Conservation (phyloP, 495 filamentous ascomycete species). For the Penicillium dipodomyicola region DNA sequence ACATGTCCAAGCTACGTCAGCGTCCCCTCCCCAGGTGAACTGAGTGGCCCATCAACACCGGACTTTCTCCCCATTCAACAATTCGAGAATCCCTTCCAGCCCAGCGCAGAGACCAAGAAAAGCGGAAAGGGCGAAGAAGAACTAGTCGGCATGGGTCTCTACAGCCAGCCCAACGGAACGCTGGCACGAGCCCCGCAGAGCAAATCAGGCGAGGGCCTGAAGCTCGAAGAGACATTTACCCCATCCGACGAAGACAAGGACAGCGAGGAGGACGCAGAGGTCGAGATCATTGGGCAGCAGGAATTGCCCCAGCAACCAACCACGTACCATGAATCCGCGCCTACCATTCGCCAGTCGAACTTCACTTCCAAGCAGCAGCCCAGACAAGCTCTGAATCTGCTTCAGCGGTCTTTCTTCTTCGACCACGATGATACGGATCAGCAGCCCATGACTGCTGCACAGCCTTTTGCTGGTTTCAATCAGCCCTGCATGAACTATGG, state of each 20-base stretch:
- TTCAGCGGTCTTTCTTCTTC: conserved; percentile 50
- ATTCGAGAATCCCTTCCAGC: conserved; percentile 28
- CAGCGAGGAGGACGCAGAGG: conserved; percentile 46
- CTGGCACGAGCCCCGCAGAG: conserved; percentile 46
- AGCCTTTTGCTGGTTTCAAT: conserved; percentile 32
- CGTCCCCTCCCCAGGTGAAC: conserved; percentile 39
- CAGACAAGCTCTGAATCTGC: conserved; percentile 36
- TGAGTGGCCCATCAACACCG: conserved; percentile 58
- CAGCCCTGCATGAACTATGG: conserved; percentile 43
- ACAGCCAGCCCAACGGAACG: conserved; percentile 61
- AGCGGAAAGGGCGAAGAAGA: conserved; percentile 55
- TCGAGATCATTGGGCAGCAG: conserved; percentile 35
- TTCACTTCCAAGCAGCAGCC: conserved; percentile 29
- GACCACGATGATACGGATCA: conserved; percentile 40
- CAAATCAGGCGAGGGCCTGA: conserved; percentile 66
- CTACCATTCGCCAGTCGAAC: conserved; percentile 13
- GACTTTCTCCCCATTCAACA: conserved; percentile 55
- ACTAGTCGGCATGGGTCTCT: conserved; percentile 79
- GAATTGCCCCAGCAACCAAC: conserved; percentile 16
- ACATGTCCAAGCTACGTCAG: conserved; percentile 40
- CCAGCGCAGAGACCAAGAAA: conserved; percentile 30
- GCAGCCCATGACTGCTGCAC: conserved; percentile 26
- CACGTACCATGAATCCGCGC: conserved; percentile 4
- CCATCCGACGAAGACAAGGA: conserved; percentile 66
- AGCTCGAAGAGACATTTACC: conserved; percentile 79